Conservation (phyloP, 2,329 filamentous ascomycete genomes). For the Sclerotinia trifoliorum region DNA sequence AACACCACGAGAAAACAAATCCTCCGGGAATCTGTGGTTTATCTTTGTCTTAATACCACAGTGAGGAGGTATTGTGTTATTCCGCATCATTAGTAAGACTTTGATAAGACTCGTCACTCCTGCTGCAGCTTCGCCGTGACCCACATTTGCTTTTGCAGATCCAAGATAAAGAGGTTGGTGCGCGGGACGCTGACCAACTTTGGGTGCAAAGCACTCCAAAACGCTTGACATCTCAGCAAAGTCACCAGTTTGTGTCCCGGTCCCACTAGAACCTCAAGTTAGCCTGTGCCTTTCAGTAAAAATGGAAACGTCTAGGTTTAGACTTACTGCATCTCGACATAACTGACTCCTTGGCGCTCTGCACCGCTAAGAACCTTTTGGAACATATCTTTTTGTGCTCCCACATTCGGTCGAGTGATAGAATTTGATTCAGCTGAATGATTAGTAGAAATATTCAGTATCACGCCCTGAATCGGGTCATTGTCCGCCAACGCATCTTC, state of each 20-base stretch:
- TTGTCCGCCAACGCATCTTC: too few species aligned
- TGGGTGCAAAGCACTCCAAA: conserved; percentile 20
- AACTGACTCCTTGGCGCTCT: too few species aligned
- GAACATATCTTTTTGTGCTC: too few species aligned
- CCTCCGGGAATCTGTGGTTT: conserved; percentile 33
- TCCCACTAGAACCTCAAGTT: not conserved
- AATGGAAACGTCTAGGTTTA: too few species aligned
- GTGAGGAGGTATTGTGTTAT: conserved; percentile 27
- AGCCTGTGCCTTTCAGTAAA: too few species aligned
- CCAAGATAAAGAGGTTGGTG: conserved; percentile 26
- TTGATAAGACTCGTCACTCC: conserved; percentile 35
- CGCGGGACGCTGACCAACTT: conserved; percentile 33
- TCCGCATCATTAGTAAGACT: conserved; percentile 30
- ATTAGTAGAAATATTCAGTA: too few species aligned
- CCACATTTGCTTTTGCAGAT: conserved; percentile 37
- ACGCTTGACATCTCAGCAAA: conserved; percentile 26
- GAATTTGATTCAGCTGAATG: too few species aligned
- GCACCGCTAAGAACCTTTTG: too few species aligned
- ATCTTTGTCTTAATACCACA: conserved; percentile 30
- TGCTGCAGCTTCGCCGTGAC: conserved; percentile 24
- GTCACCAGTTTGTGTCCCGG: conserved; percentile 31
- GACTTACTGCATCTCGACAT: too few species aligned
- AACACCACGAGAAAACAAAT: conserved; percentile 23
- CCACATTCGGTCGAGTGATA: too few species aligned
- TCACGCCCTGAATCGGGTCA: too few species aligned